phyloP scores from a whole-genome alignment of 495 filamentous ascomycete genomes.

The Neurospora sp. region DNA sequence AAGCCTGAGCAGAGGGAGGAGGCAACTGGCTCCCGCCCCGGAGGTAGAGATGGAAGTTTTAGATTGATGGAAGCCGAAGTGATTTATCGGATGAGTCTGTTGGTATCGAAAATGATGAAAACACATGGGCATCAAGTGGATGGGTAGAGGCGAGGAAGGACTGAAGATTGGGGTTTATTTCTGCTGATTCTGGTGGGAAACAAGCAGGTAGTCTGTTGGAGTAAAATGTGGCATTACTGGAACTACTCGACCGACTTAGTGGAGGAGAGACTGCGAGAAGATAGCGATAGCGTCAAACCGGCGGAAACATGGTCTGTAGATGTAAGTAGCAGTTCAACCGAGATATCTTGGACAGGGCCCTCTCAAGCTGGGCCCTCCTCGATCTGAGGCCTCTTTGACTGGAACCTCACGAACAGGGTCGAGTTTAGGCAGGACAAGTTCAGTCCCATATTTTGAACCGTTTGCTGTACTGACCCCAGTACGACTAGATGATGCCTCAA shows the following conservation, averaged over 20 bases:
- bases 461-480: background rate
- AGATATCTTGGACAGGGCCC: background rate
- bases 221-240: background rate
- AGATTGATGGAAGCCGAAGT: background rate
- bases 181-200: background rate
- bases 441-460: background rate
- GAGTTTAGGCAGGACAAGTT: background rate
- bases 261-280: background rate
- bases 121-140: background rate
- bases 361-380: background rate
- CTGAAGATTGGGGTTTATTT: background rate
- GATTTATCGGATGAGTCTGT: background rate
- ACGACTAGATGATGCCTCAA: too few species aligned
- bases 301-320: background rate
- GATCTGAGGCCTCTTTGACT: background rate
- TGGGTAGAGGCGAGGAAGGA: background rate
- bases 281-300: background rate
- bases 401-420: background rate
- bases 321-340: background rate
- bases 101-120: background rate
- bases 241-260: background rate
- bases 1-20: background rate
- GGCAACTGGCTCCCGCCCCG: background rate
- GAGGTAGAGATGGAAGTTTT: background rate
- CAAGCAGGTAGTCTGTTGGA: background rate